Evolutionary conservation across 768 basidiomycete species (phyloP).

Genomic region (Serendipita sp.): DNA sequence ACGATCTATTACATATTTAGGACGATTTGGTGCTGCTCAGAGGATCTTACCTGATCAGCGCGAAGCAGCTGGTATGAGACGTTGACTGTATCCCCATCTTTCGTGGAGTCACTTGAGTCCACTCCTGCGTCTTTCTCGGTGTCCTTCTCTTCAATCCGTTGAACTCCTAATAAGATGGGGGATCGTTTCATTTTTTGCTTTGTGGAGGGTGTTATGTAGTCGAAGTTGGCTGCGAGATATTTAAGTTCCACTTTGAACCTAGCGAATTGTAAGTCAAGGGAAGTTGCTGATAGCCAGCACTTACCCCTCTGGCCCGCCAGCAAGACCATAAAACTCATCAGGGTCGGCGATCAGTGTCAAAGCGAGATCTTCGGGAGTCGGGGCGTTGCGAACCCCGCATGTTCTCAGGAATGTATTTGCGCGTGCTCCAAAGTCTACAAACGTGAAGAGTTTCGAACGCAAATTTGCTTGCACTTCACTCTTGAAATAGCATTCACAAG

Average conservation of each 20-base stretch:
- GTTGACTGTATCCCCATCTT: slow-evolving; percentile 18
- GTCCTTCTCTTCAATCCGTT: slow-evolving; percentile 18
- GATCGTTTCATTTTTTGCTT: slow-evolving; percentile 48
- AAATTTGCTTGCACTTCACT: slow-evolving; percentile 29
- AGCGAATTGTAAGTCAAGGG: not conserved
- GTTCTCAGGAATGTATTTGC: slow-evolving; percentile 75
- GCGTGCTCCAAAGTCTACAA: slow-evolving; percentile 69
- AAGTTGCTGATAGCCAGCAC: not conserved
- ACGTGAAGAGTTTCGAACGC: slow-evolving; percentile 68
- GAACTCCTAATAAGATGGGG: slow-evolving; percentile 57
- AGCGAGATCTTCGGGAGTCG: slow-evolving; percentile 69
- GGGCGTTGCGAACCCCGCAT: slow-evolving; percentile 76
- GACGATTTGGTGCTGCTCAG: too few relatives aligned
- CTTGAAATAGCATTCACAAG: slow-evolving; percentile 45
- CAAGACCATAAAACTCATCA: slow-evolving; percentile 47
- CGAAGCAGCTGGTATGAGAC: slow-evolving; percentile 48
- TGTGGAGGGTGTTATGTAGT: slow-evolving; percentile 32
- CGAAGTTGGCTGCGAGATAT: slow-evolving; percentile 60
- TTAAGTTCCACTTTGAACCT: slow-evolving; percentile 74
- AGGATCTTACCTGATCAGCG: slow-evolving; percentile 27
- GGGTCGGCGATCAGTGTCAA: slow-evolving; percentile 54
- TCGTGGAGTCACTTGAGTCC: not conserved
- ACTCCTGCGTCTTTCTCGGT: not conserved
- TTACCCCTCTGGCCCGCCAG: slow-evolving; percentile 52
- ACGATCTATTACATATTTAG: slow-evolving; percentile 31